Evolutionary conservation across 768 basidiomycete genomes (phyloP).

Genomic region (Russula emetica): DNA sequence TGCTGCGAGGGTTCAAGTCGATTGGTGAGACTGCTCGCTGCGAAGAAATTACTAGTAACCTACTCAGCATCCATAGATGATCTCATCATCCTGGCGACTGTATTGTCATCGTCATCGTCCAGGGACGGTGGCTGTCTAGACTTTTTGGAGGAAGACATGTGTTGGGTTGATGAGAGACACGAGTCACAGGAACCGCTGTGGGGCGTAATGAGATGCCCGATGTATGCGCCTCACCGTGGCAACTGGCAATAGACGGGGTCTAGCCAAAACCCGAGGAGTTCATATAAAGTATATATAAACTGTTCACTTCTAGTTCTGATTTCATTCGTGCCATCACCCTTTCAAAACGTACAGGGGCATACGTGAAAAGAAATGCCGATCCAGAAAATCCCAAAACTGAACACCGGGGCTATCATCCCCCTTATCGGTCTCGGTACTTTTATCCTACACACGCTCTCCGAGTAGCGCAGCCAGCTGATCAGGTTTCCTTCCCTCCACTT

Average conservation of each 20-base stretch:
- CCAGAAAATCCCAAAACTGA: slow-evolving; percentile 44
- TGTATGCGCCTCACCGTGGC: not conserved
- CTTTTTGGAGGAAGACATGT: not conserved
- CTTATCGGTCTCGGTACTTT: slow-evolving; percentile 35
- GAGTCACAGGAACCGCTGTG: not conserved
- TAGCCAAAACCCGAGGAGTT: not conserved
- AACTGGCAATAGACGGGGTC: not conserved
- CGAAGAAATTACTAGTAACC: not conserved
- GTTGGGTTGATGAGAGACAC: not conserved
- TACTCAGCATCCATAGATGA: slow-evolving; percentile 10
- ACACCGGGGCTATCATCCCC: slow-evolving; percentile 75
- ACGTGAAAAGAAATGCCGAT: slow-evolving; percentile 11
- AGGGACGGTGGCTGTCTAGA: not conserved
- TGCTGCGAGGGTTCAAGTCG: not conserved
- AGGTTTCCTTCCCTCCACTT: not conserved
- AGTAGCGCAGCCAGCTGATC: not conserved
- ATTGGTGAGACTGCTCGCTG: not conserved
- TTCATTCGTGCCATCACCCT: not conserved
- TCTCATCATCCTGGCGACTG: not conserved
- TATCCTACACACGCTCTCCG: slow-evolving; percentile 47
- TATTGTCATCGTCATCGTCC: not conserved
- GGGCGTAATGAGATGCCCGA: not conserved
- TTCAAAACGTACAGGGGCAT: not conserved
- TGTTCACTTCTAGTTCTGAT: not conserved
- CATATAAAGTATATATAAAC: not conserved